These are phyloP conservation scores for Aphanomyces euteiches DNA, from an alignment of 352 stramenopile genomes.

Conservation along the genomic window DNA sequence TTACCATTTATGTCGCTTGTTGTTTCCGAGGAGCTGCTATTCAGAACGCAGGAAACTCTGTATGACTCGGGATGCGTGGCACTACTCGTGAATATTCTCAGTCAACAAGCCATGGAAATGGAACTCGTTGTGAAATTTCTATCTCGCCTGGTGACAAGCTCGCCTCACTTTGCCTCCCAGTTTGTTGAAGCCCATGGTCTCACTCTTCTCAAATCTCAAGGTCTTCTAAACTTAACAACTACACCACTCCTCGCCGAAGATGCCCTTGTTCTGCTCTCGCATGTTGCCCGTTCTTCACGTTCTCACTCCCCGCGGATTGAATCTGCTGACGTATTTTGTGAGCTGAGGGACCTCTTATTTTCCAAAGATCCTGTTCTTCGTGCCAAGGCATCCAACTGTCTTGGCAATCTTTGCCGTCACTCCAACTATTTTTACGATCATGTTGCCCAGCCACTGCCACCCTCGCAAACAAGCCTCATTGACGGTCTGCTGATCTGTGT, in stretches of 20 bases:
- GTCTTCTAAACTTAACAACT: constrained; percentile 44
- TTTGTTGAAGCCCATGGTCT: constrained; percentile 72
- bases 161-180: constrained; percentile 72
- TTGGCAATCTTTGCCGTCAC: constrained; percentile 91
- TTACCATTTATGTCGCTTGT: constrained; percentile 66
- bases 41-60: constrained; percentile 63
- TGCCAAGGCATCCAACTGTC: constrained; percentile 86
- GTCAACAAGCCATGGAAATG: constrained; percentile 28
- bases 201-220: constrained; percentile 62
- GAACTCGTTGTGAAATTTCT: constrained; percentile 78
- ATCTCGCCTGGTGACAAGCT: constrained; percentile 78
- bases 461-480: constrained; percentile 42
- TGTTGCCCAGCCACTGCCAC: constrained; percentile 37
- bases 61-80: constrained; percentile 66
- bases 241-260: constrained; percentile 69
- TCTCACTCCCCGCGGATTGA: constrained; percentile 72
- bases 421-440: constrained; percentile 84
- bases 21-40: constrained; percentile 58
- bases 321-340: constrained; percentile 43
- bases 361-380: constrained; percentile 73
- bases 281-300: constrained; percentile 74
- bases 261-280: constrained; percentile 80
- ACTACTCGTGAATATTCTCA: constrained; percentile 49
- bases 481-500: constrained; percentile 57
- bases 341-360: constrained; percentile 57